A percentile compares a stretch with the other conserved stretches of the same genome.
phyloP scores from a whole-genome alignment of 2,329 filamentous ascomycete species.

The Paramyrothecium sp. region DNA sequence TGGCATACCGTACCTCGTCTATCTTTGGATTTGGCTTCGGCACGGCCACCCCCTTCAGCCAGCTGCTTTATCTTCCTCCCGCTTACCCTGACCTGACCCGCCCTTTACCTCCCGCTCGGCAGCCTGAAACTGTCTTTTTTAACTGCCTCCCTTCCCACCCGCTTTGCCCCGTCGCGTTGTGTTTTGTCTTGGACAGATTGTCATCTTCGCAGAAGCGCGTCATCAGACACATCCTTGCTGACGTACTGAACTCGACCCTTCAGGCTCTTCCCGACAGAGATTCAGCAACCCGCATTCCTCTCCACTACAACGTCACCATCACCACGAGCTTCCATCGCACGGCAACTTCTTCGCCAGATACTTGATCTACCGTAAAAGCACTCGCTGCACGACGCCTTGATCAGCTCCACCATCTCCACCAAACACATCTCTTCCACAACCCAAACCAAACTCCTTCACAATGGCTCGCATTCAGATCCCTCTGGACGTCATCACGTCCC shows the following conservation, averaged over 20 bases:
- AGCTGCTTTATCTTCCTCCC: too few relatives aligned
- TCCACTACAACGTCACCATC: not conserved
- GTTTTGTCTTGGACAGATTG: not conserved
- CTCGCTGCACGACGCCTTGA: too few relatives aligned
- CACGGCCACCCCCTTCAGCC: too few relatives aligned
- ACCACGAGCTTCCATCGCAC: too few relatives aligned
- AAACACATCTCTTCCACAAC: too few relatives aligned
- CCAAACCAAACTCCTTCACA: constrained; percentile 14
- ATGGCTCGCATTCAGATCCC: constrained; percentile 94
- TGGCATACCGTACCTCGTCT: too few relatives aligned
- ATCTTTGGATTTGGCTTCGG: not conserved
- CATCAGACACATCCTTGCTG: not conserved
- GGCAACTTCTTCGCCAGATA: too few relatives aligned
- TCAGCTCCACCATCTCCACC: too few relatives aligned
- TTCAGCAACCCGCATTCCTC: not conserved
- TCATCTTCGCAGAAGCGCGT: not conserved
- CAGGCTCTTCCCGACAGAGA: not conserved
- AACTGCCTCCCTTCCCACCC: not conserved
- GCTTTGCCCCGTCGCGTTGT: too few relatives aligned
- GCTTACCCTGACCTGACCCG: too few relatives aligned
- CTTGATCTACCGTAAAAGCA: too few relatives aligned
- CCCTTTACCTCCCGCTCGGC: too few relatives aligned
- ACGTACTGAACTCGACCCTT: not conserved
- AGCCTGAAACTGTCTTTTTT: not conserved
- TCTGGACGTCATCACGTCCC: constrained; percentile 85